phyloP scores from a whole-genome alignment of 768 basidiomycete species.

The Mycena kentingensis region DNA sequence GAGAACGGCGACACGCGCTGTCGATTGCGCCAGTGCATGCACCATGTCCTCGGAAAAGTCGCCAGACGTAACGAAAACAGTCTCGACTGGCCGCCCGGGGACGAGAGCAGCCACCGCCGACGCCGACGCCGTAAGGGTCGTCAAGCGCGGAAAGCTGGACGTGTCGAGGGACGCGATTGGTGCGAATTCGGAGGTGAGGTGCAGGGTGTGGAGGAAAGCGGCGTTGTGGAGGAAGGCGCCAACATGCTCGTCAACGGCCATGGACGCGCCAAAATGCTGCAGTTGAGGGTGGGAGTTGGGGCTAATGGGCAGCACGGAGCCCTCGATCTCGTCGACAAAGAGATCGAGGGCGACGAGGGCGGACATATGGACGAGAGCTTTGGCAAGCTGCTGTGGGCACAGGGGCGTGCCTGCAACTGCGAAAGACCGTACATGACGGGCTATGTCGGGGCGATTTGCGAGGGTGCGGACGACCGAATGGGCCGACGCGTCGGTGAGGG shows the following conservation, averaged over 20 bases:
- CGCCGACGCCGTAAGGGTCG: conserved; percentile 64
- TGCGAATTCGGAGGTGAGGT: conserved; percentile 56
- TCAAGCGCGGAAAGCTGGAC: conserved; percentile 43
- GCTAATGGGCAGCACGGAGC: conserved; percentile 52
- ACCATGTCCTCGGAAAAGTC: conserved; percentile 61
- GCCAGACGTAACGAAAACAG: conserved; percentile 62
- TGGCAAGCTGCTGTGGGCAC: conserved; percentile 46
- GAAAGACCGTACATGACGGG: conserved; percentile 63
- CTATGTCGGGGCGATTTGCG: conserved; percentile 56
- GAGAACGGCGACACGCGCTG: conserved; percentile 55
- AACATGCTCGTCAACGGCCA: conserved; percentile 61
- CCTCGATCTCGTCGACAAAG: conserved; percentile 50
- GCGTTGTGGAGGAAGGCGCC: conserved; percentile 59
- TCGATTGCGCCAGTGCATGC: conserved; percentile 49
- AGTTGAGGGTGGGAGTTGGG: conserved; percentile 50
- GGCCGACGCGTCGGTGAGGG: conserved; percentile 43
- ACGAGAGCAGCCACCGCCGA: conserved; percentile 56
- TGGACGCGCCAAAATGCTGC: conserved; percentile 58
- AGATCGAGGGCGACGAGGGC: conserved; percentile 59
- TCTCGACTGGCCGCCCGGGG: conserved; percentile 66
- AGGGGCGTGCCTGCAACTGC: conserved; percentile 49
- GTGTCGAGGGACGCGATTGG: conserved; percentile 39
- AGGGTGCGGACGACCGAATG: conserved; percentile 57
- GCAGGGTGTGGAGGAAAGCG: conserved; percentile 44
- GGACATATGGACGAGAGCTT: conserved; percentile 62